A percentile compares a stretch with the other conserved stretches of the same genome.
Conservation (phyloP, 768 basidiomycete species). For the Gloeophyllum trabeum region DNA sequence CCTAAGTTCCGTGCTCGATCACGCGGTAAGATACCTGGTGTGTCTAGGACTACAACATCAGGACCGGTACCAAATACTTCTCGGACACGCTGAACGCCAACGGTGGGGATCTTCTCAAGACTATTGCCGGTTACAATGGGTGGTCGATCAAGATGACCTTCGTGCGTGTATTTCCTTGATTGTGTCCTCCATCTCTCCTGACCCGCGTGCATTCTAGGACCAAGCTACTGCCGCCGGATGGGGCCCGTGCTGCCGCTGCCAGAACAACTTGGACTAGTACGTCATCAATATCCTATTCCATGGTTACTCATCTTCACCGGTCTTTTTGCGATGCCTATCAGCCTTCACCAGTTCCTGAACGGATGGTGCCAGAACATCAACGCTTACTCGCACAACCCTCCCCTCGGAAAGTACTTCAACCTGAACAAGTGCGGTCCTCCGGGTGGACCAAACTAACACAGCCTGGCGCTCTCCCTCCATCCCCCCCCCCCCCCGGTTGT, state of each 20-base stretch:
- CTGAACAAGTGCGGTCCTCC: conserved; percentile 33
- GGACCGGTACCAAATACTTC: conserved; percentile 53
- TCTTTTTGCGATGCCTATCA: too few species aligned
- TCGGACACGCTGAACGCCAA: conserved; percentile 32
- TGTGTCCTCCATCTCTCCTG: background rate
- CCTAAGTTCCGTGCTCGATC: background rate
- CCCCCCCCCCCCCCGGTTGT: too few species aligned
- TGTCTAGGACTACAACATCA: conserved; percentile 70
- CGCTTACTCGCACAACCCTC: conserved; percentile 28
- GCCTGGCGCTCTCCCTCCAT: too few species aligned
- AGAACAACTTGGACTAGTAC: conserved; percentile 84
- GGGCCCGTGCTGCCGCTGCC: conserved; percentile 51
- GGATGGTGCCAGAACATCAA: conserved; percentile 59
- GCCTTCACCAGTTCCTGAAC: conserved; percentile 60
- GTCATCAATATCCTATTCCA: conserved; percentile 15
- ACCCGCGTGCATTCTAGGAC: conserved; percentile 18
- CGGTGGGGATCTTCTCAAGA: conserved; percentile 40
- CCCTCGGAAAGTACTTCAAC: conserved; percentile 66
- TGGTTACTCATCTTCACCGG: conserved; percentile 3
- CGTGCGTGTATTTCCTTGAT: conserved; percentile 22
- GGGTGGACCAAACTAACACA: too few species aligned
- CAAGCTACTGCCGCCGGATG: conserved; percentile 47
- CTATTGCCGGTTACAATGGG: conserved; percentile 71
- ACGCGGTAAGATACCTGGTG: background rate
- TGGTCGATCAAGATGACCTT: conserved; percentile 50